phyloP scores from a whole-genome alignment of 176 grass and related monocot species.

The Otatea glauca region DNA sequence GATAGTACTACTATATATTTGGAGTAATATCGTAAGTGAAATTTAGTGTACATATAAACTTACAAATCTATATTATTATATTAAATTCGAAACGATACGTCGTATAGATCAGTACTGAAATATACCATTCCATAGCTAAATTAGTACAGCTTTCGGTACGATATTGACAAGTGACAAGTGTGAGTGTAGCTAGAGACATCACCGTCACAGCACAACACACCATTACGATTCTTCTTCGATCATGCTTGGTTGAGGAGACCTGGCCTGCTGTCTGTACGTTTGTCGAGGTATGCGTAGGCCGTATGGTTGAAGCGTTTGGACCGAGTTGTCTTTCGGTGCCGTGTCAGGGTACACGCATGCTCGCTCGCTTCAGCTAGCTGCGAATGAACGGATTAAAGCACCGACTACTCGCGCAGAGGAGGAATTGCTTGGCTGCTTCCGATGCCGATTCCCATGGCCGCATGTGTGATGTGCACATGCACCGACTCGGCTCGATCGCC shows the following conservation, averaged over 20 bases:
- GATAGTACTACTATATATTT: too few relatives aligned
- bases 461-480: conserved; percentile 5
- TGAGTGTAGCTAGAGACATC: not conserved
- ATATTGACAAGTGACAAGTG: too few relatives aligned
- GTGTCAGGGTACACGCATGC: not conserved
- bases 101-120: too few relatives aligned
- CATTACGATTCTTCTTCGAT: not conserved
- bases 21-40: too few relatives aligned
- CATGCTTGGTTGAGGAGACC: not conserved
- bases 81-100: too few relatives aligned
- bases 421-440: not conserved
- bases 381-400: too few relatives aligned
- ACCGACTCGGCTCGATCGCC: not conserved
- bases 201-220: not conserved
- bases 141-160: too few relatives aligned
- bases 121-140: too few relatives aligned
- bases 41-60: too few relatives aligned
- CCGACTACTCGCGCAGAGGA: too few relatives aligned
- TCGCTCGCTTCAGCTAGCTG: too few relatives aligned
- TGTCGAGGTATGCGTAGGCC: not conserved
- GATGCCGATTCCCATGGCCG: not conserved
- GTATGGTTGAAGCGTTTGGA: not conserved
- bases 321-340: not conserved
- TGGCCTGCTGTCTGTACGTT: not conserved
- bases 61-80: too few relatives aligned